Conservation (phyloP, 805 yeast genomes). For the Saturnispora gosingensis region DNA sequence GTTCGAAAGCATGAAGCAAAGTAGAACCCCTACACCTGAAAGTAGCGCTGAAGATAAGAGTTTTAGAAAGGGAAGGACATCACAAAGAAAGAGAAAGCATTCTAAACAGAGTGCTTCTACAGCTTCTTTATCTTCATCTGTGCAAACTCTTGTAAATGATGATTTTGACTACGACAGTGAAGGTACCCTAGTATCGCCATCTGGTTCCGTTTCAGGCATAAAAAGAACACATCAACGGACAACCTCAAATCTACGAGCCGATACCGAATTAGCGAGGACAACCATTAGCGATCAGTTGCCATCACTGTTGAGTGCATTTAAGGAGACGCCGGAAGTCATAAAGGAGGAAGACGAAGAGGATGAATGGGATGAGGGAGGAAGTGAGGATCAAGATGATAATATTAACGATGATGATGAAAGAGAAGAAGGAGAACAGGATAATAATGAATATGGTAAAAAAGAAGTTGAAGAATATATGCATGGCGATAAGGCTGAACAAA, state of each 20-base stretch:
- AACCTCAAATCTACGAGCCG: conserved; percentile 2
- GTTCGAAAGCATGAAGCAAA: conserved; percentile 46
- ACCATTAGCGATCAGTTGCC: conserved; percentile 60
- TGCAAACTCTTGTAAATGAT: background rate
- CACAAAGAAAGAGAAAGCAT: conserved; percentile 1
- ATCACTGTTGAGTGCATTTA: conserved; percentile 56
- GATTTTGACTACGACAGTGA: conserved; percentile 7
- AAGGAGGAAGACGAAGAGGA: conserved; percentile 1
- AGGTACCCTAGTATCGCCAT: conserved; percentile 5
- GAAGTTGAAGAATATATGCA: background rate
- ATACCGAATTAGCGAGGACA: conserved; percentile 24
- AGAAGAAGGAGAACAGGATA: conserved; percentile 13
- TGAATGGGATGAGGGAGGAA: conserved; percentile 25
- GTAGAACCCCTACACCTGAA: conserved; percentile 7
- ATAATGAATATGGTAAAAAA: background rate
- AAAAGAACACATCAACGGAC: conserved; percentile 4
- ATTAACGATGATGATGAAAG: background rate
- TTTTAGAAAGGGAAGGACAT: conserved; percentile 3
- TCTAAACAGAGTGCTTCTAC: background rate
- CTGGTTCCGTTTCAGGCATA: background rate
- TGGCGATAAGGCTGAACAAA: background rate
- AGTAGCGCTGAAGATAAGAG: background rate
- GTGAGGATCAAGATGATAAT: conserved; percentile 28
- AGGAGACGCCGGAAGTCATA: conserved; percentile 41
- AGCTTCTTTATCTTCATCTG: background rate